These are phyloP conservation scores for Kodamaea fungicola DNA, from an alignment of 1,139 yeast species.

Conservation along the genomic window DNA sequence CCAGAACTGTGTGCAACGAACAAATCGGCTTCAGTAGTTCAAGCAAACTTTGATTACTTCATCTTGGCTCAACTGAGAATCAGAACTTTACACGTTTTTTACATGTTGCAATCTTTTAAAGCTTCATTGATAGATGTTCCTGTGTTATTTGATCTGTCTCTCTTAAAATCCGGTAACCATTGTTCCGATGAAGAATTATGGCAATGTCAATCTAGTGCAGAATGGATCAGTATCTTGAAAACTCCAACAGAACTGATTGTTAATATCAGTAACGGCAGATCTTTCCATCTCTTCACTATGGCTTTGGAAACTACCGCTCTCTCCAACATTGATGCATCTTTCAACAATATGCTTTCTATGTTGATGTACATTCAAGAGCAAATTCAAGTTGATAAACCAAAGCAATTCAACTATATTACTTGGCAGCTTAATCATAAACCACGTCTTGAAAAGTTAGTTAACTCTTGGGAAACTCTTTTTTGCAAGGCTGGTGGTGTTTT, in stretches of 20 bases:
- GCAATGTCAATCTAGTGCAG: conserved; percentile 52
- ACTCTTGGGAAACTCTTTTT: conserved; percentile 64
- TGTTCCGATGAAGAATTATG: conserved; percentile 70
- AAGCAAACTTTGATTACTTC: conserved; percentile 69
- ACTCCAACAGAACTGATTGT: conserved; percentile 3
- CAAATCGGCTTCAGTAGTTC: conserved; percentile 15
- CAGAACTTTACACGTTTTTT: conserved; percentile 78
- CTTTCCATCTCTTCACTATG: conserved; percentile 2
- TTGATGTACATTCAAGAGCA: conserved; percentile 73
- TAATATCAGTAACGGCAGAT: conserved; percentile 5
- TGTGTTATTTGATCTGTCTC: conserved; percentile 51
- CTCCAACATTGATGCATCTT: conserved; percentile 30
- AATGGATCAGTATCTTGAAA: conserved; percentile 43
- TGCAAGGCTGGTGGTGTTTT: conserved; percentile 59
- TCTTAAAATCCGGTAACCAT: conserved; percentile 70
- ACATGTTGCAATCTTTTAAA: conserved; percentile 67
- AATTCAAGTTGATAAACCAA: conserved; percentile 40
- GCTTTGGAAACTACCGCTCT: conserved; percentile 15
- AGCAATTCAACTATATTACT: conserved; percentile 29
- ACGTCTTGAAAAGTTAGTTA: conserved; percentile 48
- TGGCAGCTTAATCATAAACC: conserved; percentile 67
- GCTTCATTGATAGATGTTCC: conserved; percentile 66
- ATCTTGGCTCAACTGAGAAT: conserved; percentile 79
- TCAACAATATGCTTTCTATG: conserved; percentile 59
- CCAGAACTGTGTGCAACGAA: conserved; percentile 32